phyloP scores from a whole-genome alignment of 148 eudicot species.

The Vaccinium vitisidaea region DNA sequence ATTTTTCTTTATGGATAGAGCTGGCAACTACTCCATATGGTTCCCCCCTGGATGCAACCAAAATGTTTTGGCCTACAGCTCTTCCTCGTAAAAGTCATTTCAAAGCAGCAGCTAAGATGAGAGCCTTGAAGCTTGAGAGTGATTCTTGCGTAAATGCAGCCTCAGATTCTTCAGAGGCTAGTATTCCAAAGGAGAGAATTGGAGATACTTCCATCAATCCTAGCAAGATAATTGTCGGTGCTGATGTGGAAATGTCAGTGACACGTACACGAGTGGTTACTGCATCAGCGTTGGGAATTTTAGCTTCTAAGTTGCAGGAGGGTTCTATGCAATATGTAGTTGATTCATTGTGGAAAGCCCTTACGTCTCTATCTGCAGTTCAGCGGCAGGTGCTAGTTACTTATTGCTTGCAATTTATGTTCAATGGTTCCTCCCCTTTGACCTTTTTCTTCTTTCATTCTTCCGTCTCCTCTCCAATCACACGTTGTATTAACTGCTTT shows the following conservation, averaged over 20 bases:
- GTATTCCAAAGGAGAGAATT: conserved; percentile 41
- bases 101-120: conserved; percentile 84
- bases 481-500: conserved; percentile 12
- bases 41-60: conserved; percentile 68
- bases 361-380: conserved; percentile 79
- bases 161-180: conserved; percentile 41
- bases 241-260: conserved; percentile 85
- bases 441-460: background rate
- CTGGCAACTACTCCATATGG: conserved; percentile 91
- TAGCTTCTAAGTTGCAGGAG: conserved; percentile 76
- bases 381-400: conserved; percentile 69
- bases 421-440: background rate
- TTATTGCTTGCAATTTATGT: background rate
- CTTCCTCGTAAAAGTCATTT: conserved; percentile 82
- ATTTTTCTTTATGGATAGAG: conserved; percentile 85
- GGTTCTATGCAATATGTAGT: conserved; percentile 52
- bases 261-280: conserved; percentile 85
- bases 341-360: conserved; percentile 79
- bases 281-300: conserved; percentile 78
- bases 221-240: conserved; percentile 79
- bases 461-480: background rate
- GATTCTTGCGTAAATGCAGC: conserved; percentile 33
- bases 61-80: conserved; percentile 95
- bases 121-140: conserved; percentile 69
- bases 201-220: conserved; percentile 53